These are phyloP conservation scores for Nemania diffusa DNA, from an alignment of 2,329 filamentous ascomycete genomes.

Conservation along the genomic window DNA sequence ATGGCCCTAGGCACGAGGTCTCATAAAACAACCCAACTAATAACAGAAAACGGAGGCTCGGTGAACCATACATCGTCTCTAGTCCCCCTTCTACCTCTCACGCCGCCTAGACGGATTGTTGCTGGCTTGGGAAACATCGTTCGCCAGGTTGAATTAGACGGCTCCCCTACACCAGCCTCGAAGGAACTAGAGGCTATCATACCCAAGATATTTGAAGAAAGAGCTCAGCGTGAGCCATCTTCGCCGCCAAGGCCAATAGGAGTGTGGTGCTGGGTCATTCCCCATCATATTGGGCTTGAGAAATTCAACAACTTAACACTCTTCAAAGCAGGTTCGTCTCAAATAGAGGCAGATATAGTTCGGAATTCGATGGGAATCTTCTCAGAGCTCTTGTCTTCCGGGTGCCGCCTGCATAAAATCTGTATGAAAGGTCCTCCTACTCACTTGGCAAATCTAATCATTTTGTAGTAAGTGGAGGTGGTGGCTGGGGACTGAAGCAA, in stretches of 20 bases:
- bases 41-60: slow-evolving; percentile 33
- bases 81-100: slow-evolving; percentile 70
- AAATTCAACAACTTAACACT: slow-evolving; percentile 40
- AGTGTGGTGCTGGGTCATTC: slow-evolving; percentile 79
- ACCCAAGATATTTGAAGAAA: slow-evolving; percentile 63
- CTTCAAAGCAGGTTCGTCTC: slow-evolving; percentile 40
- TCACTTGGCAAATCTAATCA: slow-evolving; percentile 38
- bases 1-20: slow-evolving; percentile 44
- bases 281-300: slow-evolving; percentile 49
- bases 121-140: slow-evolving; percentile 83
- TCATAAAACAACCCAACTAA: slow-evolving; percentile 55
- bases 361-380: slow-evolving; percentile 46
- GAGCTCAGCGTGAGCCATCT: slow-evolving; percentile 43
- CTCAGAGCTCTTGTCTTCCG: slow-evolving; percentile 52
- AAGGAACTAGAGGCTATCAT: slow-evolving; percentile 76
- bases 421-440: slow-evolving; percentile 50
- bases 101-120: slow-evolving; percentile 68
- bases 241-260: slow-evolving; percentile 59
- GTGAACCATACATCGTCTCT: slow-evolving; percentile 35
- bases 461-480: slow-evolving; percentile 76
- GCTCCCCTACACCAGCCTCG: slow-evolving; percentile 68
- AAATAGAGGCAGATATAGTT: slow-evolving; percentile 44
- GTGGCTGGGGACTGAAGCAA: slow-evolving; percentile 84
- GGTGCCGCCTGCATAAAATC: slow-evolving; percentile 60
- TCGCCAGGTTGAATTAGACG: slow-evolving; percentile 66